Percentiles rank a stretch among this genome's conserved stretches.
Conservation (phyloP, 192 early-diverging fungal genomes). For the Neocallimastix lanati region DNA sequence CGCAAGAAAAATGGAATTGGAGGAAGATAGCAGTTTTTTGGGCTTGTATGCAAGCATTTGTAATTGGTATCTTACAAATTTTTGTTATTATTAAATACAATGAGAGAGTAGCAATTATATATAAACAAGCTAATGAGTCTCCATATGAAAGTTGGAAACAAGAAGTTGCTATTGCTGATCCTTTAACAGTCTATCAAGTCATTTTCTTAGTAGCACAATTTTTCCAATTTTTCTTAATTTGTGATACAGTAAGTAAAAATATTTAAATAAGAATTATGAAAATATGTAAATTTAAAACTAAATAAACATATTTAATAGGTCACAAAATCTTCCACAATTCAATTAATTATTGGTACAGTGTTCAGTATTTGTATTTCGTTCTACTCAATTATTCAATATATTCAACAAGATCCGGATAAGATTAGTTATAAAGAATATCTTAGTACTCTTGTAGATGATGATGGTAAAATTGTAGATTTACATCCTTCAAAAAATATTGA, state of each 20-base stretch:
- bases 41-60: not conserved
- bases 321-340: constrained; percentile 15
- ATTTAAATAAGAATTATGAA: too few species aligned
- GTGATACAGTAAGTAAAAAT: too few species aligned
- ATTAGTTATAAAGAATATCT: too few species aligned
- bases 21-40: not conserved
- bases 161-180: not conserved
- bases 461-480: not conserved
- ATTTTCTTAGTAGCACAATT: not conserved
- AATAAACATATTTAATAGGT: not conserved
- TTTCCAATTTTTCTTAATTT: too few species aligned
- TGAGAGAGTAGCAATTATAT: not conserved
- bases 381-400: constrained; percentile 17
- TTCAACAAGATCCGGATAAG: constrained; percentile 9
- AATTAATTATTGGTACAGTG: constrained; percentile 17
- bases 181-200: not conserved
- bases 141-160: not conserved
- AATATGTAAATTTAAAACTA: too few species aligned
- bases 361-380: constrained; percentile 21
- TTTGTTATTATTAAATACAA: not conserved
- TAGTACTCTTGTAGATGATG: not conserved
- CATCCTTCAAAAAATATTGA: constrained; percentile 7
- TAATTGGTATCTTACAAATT: not conserved
- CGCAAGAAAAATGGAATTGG: not conserved
- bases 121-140: not conserved